Evolutionary conservation across 2,329 filamentous ascomycete species (phyloP).

Genomic region (Colletotrichum abscissum): DNA sequence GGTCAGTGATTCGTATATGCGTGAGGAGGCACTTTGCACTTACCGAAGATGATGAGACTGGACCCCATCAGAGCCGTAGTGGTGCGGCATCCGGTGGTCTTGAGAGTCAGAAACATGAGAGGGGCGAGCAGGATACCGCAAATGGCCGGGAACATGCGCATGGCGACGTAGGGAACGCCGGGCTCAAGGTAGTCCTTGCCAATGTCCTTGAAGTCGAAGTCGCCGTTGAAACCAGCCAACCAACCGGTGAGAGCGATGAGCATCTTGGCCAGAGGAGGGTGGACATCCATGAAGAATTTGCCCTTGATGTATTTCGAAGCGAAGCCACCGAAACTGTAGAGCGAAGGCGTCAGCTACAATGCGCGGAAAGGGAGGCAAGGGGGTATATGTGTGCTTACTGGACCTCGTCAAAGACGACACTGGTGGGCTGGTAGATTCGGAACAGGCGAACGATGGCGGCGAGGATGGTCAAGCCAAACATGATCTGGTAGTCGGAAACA

Average conservation of each 20-base stretch:
- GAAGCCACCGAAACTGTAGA: slow-evolving; percentile 90
- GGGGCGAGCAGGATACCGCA: slow-evolving; percentile 90
- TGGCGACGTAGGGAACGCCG: slow-evolving; percentile 94
- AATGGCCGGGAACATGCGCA: slow-evolving; percentile 92
- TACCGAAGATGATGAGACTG: slow-evolving; percentile 90
- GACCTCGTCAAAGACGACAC: slow-evolving; percentile 98
- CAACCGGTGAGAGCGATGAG: slow-evolving; percentile 95
- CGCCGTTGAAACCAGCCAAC: slow-evolving; percentile 92
- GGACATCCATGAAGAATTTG: slow-evolving; percentile 99
- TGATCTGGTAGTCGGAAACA: slow-evolving; percentile 82
- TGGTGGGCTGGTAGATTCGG: slow-evolving; percentile 94
- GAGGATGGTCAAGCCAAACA: slow-evolving; percentile 78
- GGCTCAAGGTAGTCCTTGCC: slow-evolving; percentile 98
- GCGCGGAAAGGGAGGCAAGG: not conserved
- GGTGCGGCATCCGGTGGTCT: slow-evolving; percentile 89
- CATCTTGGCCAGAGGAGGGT: slow-evolving; percentile 95
- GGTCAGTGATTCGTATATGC: slow-evolving; percentile 37
- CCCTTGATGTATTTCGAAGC: slow-evolving; percentile 99
- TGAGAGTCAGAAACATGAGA: slow-evolving; percentile 93
- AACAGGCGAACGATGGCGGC: slow-evolving; percentile 87
- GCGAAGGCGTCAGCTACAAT: slow-evolving; percentile 8
- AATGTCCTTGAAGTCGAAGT: slow-evolving; percentile 99
- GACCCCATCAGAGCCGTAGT: slow-evolving; percentile 86
- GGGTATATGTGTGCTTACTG: slow-evolving; percentile 74
- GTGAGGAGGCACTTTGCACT: not conserved